Evolutionary conservation across 2,329 filamentous ascomycete species (phyloP).

Genomic region (Aspergillus puulaauensis): DNA sequence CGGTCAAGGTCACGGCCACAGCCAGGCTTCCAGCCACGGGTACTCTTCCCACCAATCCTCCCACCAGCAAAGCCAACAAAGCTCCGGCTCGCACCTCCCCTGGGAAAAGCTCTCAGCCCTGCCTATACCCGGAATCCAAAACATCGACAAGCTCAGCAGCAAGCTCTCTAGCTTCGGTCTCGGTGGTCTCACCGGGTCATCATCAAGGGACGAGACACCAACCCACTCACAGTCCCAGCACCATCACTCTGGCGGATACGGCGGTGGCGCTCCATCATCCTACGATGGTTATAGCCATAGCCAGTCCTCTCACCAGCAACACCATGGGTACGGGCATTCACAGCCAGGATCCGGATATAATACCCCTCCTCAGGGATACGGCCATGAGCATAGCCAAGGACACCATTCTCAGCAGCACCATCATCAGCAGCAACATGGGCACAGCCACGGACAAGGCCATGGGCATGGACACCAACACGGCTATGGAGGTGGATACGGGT

Average conservation of each 20-base stretch:
- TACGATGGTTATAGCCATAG: neutral
- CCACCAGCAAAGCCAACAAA: slow-evolving; percentile 7
- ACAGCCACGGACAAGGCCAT: slow-evolving; percentile 2
- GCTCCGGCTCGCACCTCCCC: slow-evolving; percentile 19
- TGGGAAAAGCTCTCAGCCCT: slow-evolving; percentile 35
- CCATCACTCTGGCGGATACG: slow-evolving; percentile 5
- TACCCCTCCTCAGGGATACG: neutral
- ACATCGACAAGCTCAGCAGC: slow-evolving; percentile 34
- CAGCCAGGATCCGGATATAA: neutral
- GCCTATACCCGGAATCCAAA: slow-evolving; percentile 40
- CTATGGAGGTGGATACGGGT: slow-evolving; percentile 1
- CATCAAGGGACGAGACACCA: slow-evolving; percentile 20
- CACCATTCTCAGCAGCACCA: neutral
- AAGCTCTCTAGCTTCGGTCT: slow-evolving; percentile 31
- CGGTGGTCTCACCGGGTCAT: slow-evolving; percentile 19
- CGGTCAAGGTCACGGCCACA: slow-evolving; percentile 18
- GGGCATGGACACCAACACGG: slow-evolving; percentile 1
- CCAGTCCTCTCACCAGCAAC: neutral
- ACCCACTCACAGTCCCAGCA: neutral
- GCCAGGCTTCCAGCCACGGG: slow-evolving; percentile 22
- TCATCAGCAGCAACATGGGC: neutral
- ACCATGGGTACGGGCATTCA: neutral
- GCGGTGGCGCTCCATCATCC: neutral
- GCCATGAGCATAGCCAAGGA: neutral
- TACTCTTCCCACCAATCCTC: slow-evolving; percentile 23